These are phyloP conservation scores for Amylocystis lapponica DNA, from an alignment of 768 basidiomycete species.

Conservation along the genomic window DNA sequence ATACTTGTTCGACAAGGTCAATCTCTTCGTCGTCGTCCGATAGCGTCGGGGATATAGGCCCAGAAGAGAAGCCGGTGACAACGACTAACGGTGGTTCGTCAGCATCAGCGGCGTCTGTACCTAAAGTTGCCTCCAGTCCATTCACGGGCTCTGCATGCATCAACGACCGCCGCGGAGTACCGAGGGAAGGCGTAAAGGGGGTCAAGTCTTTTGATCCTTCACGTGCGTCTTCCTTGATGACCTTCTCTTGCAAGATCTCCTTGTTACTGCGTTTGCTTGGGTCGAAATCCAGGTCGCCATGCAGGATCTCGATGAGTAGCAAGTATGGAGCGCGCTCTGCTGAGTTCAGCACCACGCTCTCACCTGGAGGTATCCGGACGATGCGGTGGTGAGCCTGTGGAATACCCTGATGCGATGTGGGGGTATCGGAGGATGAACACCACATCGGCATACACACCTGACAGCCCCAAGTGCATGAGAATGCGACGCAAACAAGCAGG, in stretches of 20 bases:
- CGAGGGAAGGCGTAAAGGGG: constrained; percentile 16
- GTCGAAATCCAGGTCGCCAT: constrained; percentile 90
- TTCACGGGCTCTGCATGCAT: constrained; percentile 3
- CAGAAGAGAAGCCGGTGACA: neutral
- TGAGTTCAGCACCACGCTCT: constrained; percentile 96
- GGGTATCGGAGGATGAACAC: constrained; percentile 68
- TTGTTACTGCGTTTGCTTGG: constrained; percentile 77
- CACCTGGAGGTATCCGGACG: constrained; percentile 94
- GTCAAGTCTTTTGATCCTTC: constrained; percentile 51
- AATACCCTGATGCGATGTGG: constrained; percentile 31
- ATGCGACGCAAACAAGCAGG: neutral
- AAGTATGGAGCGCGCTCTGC: constrained; percentile 95
- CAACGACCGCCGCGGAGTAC: neutral
- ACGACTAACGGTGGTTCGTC: constrained; percentile 4
- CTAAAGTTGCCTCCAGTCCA: constrained; percentile 19
- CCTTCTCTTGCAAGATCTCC: constrained; percentile 76
- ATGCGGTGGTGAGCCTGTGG: constrained; percentile 85
- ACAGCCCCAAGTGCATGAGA: constrained; percentile 2
- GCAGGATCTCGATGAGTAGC: constrained; percentile 85
- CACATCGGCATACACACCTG: constrained; percentile 88
- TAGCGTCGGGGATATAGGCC: constrained; percentile 4
- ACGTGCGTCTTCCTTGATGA: constrained; percentile 57
- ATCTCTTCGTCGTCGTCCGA: constrained; percentile 74
- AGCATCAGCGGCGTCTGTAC: constrained; percentile 17
- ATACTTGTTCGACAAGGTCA: constrained; percentile 94